phyloP scores from a whole-genome alignment of 1,139 yeast species.

The Geotrichum europaeum region DNA sequence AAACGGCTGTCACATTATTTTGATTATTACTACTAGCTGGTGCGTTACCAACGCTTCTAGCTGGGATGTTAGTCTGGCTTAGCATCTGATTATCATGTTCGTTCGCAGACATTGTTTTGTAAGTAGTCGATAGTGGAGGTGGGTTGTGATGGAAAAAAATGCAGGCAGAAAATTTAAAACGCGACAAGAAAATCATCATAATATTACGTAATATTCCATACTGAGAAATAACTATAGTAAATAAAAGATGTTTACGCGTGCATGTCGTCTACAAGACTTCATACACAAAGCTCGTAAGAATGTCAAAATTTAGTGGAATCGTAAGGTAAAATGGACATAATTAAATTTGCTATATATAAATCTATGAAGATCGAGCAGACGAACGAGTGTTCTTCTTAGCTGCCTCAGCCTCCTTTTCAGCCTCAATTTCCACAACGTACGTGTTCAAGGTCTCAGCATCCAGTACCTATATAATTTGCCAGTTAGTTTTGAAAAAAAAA shows the following conservation, averaged over 20 bases:
- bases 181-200: background rate
- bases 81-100: background rate
- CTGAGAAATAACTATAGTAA: background rate
- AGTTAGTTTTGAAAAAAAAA: background rate
- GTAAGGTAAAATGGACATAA: background rate
- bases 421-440: constrained; percentile 79
- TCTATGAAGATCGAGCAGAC: constrained; percentile 9
- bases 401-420: constrained; percentile 84
- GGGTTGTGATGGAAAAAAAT: background rate
- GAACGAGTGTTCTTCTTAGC: constrained; percentile 57
- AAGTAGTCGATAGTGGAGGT: constrained; percentile 2
- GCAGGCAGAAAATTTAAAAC: background rate
- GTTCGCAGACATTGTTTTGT: background rate
- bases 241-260: background rate
- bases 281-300: background rate
- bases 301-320: background rate
- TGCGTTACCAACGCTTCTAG: background rate
- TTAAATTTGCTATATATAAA: background rate
- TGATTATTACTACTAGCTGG: background rate
- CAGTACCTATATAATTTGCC: constrained; percentile 37
- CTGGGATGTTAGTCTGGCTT: background rate
- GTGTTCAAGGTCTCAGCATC: constrained; percentile 68
- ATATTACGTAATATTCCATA: background rate
- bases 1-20: background rate
- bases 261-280: background rate